These are phyloP conservation scores for Alternaria brassicicola DNA, from an alignment of 2,329 filamentous ascomycete genomes.

Conservation along the genomic window DNA sequence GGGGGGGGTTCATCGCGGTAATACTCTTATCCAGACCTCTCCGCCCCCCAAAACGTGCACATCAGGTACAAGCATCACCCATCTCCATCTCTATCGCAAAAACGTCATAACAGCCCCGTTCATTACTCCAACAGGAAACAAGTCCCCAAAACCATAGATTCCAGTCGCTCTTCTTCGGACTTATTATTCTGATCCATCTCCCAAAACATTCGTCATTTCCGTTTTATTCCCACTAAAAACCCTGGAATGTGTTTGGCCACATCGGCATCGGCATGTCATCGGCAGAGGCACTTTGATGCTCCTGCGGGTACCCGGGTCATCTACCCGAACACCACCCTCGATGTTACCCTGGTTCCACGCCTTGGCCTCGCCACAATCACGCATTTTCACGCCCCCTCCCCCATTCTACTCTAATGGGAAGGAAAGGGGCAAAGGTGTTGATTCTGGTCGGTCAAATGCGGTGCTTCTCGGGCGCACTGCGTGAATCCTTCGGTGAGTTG, in stretches of 20 bases:
- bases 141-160: slow-evolving; percentile 5
- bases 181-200: slow-evolving; percentile 2
- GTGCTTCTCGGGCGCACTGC: slow-evolving; percentile 11
- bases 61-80: background rate
- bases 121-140: slow-evolving; percentile 4
- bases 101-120: background rate
- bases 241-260: background rate
- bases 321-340: background rate
- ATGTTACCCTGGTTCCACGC: background rate
- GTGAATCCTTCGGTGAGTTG: slow-evolving; percentile 9
- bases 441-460: slow-evolving; percentile 19
- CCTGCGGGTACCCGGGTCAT: background rate
- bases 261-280: background rate
- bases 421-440: slow-evolving; percentile 9
- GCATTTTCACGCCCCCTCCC: background rate
- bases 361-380: background rate
- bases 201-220: slow-evolving; percentile 1
- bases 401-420: slow-evolving; percentile 8
- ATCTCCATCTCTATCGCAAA: background rate
- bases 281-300: background rate
- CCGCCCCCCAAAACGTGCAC: background rate
- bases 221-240: background rate
- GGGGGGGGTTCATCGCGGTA: background rate
- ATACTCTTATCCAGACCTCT: background rate
- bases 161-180: slow-evolving; percentile 14